Conservation (phyloP, 805 yeast genomes). For the Citeromyces nyonsensis region DNA sequence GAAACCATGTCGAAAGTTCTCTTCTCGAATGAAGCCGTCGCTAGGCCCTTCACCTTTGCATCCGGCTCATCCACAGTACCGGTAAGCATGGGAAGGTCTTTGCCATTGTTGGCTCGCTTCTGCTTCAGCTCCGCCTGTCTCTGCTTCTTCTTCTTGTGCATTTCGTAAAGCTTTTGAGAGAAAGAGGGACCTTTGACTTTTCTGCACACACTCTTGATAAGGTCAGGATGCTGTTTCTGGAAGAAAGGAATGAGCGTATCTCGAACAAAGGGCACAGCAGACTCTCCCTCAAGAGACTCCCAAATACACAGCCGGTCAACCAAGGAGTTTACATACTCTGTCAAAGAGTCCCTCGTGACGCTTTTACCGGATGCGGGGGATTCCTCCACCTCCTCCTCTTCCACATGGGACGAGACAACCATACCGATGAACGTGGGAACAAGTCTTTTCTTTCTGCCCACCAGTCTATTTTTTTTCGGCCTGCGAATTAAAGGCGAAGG, state of each 20-base stretch:
- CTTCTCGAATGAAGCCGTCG: slow-evolving; percentile 12
- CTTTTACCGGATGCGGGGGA: background rate
- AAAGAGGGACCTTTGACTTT: slow-evolving; percentile 14
- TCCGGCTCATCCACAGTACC: too few species aligned
- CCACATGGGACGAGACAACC: slow-evolving; percentile 9
- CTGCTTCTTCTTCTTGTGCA: slow-evolving; percentile 1
- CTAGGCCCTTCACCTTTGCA: slow-evolving; percentile 8
- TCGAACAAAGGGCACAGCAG: slow-evolving; percentile 11
- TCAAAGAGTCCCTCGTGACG: background rate
- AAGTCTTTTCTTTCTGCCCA: slow-evolving; percentile 14
- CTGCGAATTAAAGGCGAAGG: slow-evolving; percentile 1
- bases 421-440: slow-evolving; percentile 18
- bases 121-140: background rate
- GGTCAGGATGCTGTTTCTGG: slow-evolving; percentile 9
- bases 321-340: slow-evolving; percentile 2
- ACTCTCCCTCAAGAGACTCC: slow-evolving; percentile 14
- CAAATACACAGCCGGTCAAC: slow-evolving; percentile 16
- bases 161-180: slow-evolving; percentile 1
- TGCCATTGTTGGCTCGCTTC: background rate
- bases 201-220: slow-evolving; percentile 11
- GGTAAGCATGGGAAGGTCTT: slow-evolving; percentile 4
- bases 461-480: slow-evolving; percentile 5
- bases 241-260: slow-evolving; percentile 15
- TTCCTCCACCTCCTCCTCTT: slow-evolving; percentile 2
- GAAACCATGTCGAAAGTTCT: slow-evolving; percentile 17